Conservation (phyloP, 2,329 filamentous ascomycete genomes). For the Aciculosporium take region DNA sequence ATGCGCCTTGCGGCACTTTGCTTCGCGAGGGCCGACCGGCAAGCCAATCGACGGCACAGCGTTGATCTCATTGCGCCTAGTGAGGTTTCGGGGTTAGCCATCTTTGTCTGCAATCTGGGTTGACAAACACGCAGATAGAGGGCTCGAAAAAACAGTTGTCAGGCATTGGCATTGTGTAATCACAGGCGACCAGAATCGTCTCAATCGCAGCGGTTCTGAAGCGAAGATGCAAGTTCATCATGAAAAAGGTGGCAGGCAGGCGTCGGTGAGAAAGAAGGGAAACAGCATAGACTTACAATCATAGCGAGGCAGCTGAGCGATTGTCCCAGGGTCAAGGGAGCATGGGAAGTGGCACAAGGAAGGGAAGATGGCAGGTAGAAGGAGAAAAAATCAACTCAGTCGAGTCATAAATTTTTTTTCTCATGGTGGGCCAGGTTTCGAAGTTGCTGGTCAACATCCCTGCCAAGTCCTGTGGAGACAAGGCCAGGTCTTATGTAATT, state of each 20-base stretch:
- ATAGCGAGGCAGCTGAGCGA: conserved; percentile 15
- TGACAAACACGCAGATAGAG: conserved; percentile 2
- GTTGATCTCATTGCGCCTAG: conserved; percentile 23
- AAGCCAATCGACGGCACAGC: conserved; percentile 22
- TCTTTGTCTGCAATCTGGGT: not conserved
- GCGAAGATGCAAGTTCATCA: conserved; percentile 31
- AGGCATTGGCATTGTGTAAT: conserved; percentile 28
- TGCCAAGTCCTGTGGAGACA: too few species aligned
- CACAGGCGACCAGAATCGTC: conserved; percentile 29
- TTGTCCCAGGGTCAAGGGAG: conserved; percentile 1
- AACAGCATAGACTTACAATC: conserved; percentile 22
- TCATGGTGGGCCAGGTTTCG: not conserved
- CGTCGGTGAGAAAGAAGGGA: not conserved
- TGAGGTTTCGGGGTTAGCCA: conserved; percentile 5
- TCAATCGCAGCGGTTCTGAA: conserved; percentile 39
- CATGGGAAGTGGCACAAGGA: not conserved
- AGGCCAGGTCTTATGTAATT: too few species aligned
- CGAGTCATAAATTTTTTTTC: too few species aligned
- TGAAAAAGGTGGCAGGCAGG: conserved; percentile 9
- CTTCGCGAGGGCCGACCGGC: conserved; percentile 12
- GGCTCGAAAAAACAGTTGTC: conserved; percentile 11
- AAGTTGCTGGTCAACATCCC: not conserved
- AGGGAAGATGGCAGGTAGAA: not conserved
- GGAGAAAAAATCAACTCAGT: not conserved
- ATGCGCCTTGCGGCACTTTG: conserved; percentile 1